These are phyloP conservation scores for Linnemannia hyalina DNA, from an alignment of 192 early-diverging fungal species.

Conservation along the genomic window DNA sequence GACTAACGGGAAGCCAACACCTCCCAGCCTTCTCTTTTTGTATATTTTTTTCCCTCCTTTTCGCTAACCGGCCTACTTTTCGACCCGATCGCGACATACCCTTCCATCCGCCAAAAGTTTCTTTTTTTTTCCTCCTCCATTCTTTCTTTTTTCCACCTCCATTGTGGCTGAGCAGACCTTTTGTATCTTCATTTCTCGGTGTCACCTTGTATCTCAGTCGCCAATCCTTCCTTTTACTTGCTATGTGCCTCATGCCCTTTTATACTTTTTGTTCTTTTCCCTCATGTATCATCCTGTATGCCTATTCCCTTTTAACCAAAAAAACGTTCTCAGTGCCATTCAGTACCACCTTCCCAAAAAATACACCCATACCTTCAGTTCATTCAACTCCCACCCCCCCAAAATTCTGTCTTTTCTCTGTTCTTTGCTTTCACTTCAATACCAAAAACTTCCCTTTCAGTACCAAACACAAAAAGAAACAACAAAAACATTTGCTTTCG, in stretches of 20 bases:
- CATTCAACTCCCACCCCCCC: not conserved
- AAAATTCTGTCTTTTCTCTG: not conserved
- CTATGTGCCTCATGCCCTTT: not conserved
- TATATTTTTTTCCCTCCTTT: not conserved
- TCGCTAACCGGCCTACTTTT: not conserved
- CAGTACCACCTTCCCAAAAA: not conserved
- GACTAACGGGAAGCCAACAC: not conserved
- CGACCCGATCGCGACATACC: not conserved
- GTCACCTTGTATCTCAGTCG: not conserved
- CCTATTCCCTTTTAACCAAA: not conserved
- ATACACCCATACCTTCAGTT: not conserved
- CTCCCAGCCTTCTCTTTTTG: not conserved
- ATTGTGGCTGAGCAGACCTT: constrained; percentile 1
- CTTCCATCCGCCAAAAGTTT: not conserved
- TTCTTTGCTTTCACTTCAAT: not conserved
- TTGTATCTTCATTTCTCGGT: not conserved
- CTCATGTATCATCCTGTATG: constrained; percentile 1
- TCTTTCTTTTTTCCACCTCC: not conserved
- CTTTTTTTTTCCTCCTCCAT: not conserved
- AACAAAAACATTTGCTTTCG: constrained; percentile 1
- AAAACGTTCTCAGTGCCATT: not conserved
- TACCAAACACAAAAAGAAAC: constrained; percentile 7
- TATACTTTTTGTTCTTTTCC: constrained; percentile 1
- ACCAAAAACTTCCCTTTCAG: constrained; percentile 1
- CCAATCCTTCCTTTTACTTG: not conserved